These are phyloP conservation scores for Carpinus fangiana DNA, from an alignment of 306 rosid genomes.

Conservation along the genomic window DNA sequence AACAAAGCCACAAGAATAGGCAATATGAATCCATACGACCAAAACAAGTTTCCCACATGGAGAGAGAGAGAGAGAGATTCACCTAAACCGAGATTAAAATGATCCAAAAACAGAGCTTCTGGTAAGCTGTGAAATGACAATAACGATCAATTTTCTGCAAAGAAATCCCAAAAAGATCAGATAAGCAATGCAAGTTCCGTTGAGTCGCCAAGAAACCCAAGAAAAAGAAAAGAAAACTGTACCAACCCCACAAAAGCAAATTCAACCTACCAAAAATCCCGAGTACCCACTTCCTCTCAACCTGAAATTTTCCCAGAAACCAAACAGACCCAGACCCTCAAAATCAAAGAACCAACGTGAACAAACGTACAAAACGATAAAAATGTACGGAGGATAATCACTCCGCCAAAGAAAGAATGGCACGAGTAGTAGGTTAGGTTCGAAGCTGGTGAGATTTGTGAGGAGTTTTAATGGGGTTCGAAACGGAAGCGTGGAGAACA, in stretches of 20 bases:
- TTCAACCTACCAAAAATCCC: constrained; percentile 27
- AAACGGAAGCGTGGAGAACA: constrained; percentile 33
- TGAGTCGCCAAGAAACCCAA: constrained; percentile 34
- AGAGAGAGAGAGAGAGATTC: constrained; percentile 17
- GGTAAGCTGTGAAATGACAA: constrained; percentile 4
- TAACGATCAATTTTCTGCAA: constrained; percentile 24
- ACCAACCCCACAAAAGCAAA: constrained; percentile 11
- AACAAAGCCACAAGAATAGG: no score
- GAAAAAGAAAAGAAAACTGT: constrained; percentile 7
- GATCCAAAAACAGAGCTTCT: constrained; percentile 30
- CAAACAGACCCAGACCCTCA: constrained; percentile 26
- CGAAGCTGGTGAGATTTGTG: constrained; percentile 52
- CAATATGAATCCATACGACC: no score
- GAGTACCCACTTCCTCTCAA: constrained; percentile 33
- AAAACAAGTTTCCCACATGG: no score
- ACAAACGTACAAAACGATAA: constrained; percentile 12
- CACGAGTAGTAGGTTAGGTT: constrained; percentile 45
- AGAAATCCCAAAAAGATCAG: constrained; percentile 10
- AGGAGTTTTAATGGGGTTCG: constrained; percentile 39
- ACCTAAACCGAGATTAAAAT: constrained; percentile 42
- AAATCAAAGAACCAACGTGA: not conserved
- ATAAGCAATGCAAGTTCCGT: constrained; percentile 7
- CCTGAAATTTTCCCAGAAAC: constrained; percentile 36
- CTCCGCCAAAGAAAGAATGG: constrained; percentile 10
- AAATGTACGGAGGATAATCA: not conserved